These are phyloP conservation scores for Xerocomus spinulosus DNA, from an alignment of 768 basidiomycete species.

Conservation along the genomic window DNA sequence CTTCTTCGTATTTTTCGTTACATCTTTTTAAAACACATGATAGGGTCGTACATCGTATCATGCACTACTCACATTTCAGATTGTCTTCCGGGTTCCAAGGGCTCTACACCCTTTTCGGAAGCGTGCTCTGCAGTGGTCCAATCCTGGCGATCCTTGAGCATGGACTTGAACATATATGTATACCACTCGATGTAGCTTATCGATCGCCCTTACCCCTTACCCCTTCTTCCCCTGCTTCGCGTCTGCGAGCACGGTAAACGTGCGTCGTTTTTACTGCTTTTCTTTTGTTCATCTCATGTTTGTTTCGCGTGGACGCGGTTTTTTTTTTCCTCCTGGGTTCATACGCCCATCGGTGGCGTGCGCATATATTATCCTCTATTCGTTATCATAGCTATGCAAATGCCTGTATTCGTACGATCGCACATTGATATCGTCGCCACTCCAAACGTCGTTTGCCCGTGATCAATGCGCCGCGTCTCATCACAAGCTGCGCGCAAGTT, in stretches of 20 bases:
- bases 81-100: constrained; percentile 3
- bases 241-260: background rate
- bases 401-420: constrained; percentile 1
- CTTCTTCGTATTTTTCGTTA: background rate
- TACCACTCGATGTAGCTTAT: constrained; percentile 15
- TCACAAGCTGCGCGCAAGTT: background rate
- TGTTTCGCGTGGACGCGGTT: background rate
- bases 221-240: background rate
- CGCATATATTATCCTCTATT: constrained; percentile 1
- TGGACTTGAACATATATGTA: constrained; percentile 8
- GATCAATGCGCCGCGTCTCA: background rate
- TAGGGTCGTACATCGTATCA: background rate
- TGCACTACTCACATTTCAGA: constrained; percentile 7
- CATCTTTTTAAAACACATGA: background rate
- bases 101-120: background rate
- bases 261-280: background rate
- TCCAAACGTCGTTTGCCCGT: background rate
- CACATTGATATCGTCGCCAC: background rate
- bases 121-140: background rate
- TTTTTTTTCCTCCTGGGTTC: background rate
- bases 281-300: background rate
- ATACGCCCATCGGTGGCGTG: background rate
- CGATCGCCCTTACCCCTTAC: constrained; percentile 3
- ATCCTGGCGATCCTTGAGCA: constrained; percentile 1
- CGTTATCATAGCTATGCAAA: background rate